Base-by-base conservation (phyloP, 1,284 basidiomycete genomes). In the Sphagnurus paluster region DNA sequence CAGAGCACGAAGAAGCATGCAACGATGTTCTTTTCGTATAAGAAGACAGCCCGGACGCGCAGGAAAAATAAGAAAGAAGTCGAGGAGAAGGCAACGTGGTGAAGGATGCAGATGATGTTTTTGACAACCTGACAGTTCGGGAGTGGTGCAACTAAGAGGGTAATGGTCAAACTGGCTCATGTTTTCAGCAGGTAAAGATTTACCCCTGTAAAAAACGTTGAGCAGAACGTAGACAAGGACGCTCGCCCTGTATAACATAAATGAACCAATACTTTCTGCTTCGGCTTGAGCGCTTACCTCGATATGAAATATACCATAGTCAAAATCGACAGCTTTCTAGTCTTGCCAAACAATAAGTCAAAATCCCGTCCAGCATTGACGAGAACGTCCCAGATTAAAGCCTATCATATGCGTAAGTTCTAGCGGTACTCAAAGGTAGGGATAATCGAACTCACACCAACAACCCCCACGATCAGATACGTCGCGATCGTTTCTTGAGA, bases 61-160 rank as follows among this genome's bases (percentile, higher is more conserved):
- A 70, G 56, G 39, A 68, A 62, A 48, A 70, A 69, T 10, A 71
- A 63, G 6, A 68, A 49, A 4, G 62, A 55, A 1, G 66, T 69
- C 1, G 61, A 54, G 1, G 61, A 52, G 6, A 62, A 48, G 4
- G 59, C 50, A 3, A 66, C 39, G 8, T 55, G 52, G 46, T 48
- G 56, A 2, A 52, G 40, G 46, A 42, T 44, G 37, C 36, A 52
- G 19, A 30, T 46, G 20, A 41, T 48, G 39, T 26, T 52, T 33
- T 41, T 49, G 23, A 39, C 46, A 5, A 42, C 40, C 33, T 48
- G 42, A 16, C 49, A 57, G 37, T 50, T 49, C 5, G 41, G 46
- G 30, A 48, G 44, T 16, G 52, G 46, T 11, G 56, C 56, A 49
- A 46, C 45, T 50, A n/a, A 14, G 17, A 3, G 14, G 16, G 11